Percentiles rank a stretch among this genome's conserved stretches.
Evolutionary conservation across 352 stramenopile species (phyloP).

Genomic region (Globisporangium heterothallicum): DNA sequence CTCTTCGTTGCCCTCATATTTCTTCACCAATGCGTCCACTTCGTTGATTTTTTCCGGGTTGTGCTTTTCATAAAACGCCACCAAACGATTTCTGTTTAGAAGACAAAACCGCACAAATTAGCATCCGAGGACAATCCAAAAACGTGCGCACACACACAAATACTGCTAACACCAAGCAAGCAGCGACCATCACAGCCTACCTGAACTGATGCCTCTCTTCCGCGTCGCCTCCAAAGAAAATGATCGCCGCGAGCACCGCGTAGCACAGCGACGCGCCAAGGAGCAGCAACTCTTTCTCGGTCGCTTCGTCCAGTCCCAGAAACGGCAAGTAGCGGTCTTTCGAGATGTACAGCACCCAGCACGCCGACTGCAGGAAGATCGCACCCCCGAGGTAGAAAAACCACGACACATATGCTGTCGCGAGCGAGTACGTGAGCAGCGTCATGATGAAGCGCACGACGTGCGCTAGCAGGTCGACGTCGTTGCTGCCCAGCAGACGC

Average conservation of each 20-base stretch:
- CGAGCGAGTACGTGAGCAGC: slow-evolving; percentile 43
- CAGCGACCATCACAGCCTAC: slow-evolving; percentile 25
- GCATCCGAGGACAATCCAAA: neutral
- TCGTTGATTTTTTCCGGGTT: slow-evolving; percentile 63
- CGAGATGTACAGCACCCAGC: slow-evolving; percentile 44
- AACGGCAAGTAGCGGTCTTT: slow-evolving; percentile 32
- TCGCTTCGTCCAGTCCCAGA: slow-evolving; percentile 23
- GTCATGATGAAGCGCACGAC: slow-evolving; percentile 57
- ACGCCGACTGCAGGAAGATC: slow-evolving; percentile 48
- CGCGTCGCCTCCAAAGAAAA: slow-evolving; percentile 39
- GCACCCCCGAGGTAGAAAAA: slow-evolving; percentile 37
- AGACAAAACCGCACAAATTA: neutral
- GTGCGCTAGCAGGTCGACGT: slow-evolving; percentile 40
- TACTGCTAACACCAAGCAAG: too few relatives aligned
- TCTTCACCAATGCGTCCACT: slow-evolving; percentile 58
- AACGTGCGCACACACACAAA: neutral
- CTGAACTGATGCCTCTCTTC: slow-evolving; percentile 36
- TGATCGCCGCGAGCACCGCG: slow-evolving; percentile 33
- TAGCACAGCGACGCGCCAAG: slow-evolving; percentile 38
- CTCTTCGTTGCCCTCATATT: slow-evolving; percentile 77
- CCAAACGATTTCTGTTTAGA: slow-evolving; percentile 21
- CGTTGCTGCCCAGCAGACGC: slow-evolving; percentile 22
- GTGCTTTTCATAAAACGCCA: slow-evolving; percentile 69
- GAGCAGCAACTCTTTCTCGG: slow-evolving; percentile 44
- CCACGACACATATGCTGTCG: slow-evolving; percentile 26